phyloP scores from a whole-genome alignment of 2,329 filamentous ascomycete genomes.

The Ophiostoma piceae region DNA sequence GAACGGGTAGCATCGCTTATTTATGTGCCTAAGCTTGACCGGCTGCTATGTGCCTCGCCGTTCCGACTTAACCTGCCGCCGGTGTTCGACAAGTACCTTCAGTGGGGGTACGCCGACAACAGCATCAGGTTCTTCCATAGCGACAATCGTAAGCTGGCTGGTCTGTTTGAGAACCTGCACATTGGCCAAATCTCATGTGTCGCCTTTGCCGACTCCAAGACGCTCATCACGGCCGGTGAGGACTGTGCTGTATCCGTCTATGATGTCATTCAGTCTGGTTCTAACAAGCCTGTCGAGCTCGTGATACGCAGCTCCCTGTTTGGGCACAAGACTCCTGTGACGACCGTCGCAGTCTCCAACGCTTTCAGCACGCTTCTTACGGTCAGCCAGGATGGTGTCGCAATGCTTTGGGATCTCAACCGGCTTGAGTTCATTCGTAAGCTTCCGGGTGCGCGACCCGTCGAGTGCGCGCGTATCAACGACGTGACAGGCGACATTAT shows the following conservation, averaged over 20 bases:
- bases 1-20: constrained; percentile 76
- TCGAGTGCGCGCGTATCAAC: constrained; percentile 78
- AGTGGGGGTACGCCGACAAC: constrained; percentile 94
- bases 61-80: constrained; percentile 85
- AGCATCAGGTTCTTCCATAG: constrained; percentile 81
- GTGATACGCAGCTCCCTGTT: constrained; percentile 75
- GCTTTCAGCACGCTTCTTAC: constrained; percentile 86
- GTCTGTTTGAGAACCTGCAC: constrained; percentile 89
- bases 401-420: constrained; percentile 89
- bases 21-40: constrained; percentile 73
- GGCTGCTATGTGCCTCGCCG: constrained; percentile 74
- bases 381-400: constrained; percentile 72
- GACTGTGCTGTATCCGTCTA: constrained; percentile 89
- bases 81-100: constrained; percentile 80
- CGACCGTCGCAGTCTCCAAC: constrained; percentile 74
- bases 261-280: constrained; percentile 60
- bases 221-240: constrained; percentile 82
- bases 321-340: constrained; percentile 81
- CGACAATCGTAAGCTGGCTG: constrained; percentile 75
- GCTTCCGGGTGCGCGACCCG: constrained; percentile 50
- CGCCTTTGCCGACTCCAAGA: constrained; percentile 82
- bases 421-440: constrained; percentile 78
- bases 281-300: constrained; percentile 67
- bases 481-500: constrained; percentile 87
- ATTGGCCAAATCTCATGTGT: constrained; percentile 81